Evolutionary conservation across 371 early-diverging fungal species (phyloP).

Genomic region (Batkoa obscura): DNA sequence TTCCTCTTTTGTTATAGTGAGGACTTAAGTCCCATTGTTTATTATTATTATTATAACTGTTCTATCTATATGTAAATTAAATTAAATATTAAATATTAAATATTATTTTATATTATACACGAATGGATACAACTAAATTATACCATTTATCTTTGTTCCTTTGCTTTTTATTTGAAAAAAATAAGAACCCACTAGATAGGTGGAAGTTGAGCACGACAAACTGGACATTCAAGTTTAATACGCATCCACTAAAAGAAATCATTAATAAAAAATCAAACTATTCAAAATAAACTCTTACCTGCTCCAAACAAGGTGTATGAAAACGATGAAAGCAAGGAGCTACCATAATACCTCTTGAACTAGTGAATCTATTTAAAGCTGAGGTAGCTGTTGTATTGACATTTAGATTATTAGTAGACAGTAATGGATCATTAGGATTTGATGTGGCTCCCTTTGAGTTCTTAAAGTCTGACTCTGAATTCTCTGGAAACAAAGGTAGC

Average conservation of each 20-base stretch:
- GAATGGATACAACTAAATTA: too few species aligned
- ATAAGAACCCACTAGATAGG: not conserved
- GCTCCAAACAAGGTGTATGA: slow-evolving; percentile 3
- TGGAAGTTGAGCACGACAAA: not conserved
- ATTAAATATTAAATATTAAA: too few species aligned
- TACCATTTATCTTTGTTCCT: too few species aligned
- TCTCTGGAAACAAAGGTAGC: not conserved
- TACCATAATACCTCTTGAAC: not conserved
- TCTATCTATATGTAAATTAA: too few species aligned
- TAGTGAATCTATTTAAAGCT: not conserved
- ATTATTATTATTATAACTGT: too few species aligned
- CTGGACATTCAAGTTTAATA: slow-evolving; percentile 5
- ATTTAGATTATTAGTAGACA: not conserved
- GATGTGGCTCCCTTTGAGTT: not conserved
- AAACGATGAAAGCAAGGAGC: slow-evolving; percentile 2
- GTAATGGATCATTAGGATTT: not conserved
- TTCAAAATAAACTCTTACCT: not conserved
- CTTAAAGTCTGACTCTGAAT: not conserved
- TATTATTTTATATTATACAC: too few species aligned
- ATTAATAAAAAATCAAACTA: not conserved
- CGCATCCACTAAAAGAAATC: not conserved
- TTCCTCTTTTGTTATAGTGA: too few species aligned
- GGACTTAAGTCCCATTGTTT: too few species aligned
- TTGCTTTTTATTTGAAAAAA: too few species aligned
- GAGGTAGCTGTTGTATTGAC: not conserved